Evolutionary conservation across 2,329 filamentous ascomycete genomes (phyloP), one percentile per base, ranked within the genome.

Genomic region (Phialocephala sp.): DNA sequence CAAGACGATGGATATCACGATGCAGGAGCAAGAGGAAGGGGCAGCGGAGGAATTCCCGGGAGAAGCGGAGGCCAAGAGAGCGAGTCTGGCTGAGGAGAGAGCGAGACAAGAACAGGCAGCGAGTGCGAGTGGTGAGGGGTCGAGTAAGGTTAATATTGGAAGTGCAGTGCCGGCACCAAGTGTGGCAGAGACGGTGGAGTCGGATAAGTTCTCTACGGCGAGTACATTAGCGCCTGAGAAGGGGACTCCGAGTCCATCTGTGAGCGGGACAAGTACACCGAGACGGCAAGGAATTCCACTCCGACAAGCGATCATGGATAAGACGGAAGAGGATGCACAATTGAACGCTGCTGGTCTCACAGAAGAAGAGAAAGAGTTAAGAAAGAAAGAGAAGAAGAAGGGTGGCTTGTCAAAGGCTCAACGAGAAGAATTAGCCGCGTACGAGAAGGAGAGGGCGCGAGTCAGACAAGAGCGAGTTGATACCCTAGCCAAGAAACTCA

Each of bases 1-100:
- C 20, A 93, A 93, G 75, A 97, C 94, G 54, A 98, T 99, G 94
- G 95, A 99, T 75, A 98, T 99, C 72, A 94, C 93, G 22, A 94
- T 93, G 89, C 85, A 91, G 63, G 89, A 88, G 89, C 85, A 91
- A 64, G 89, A 88, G 78, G 92, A 93, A 73, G 90, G 91, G 64
- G 89, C 89, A 67, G 87, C 66, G 64, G 88, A 89, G 67, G 87
- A 89, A 71, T 86, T 87, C 62, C 84, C 86, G 3, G 85, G 82
- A 27, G 86, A 83, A 15, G 83, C 84, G 8, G 84, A 85, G 54
- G 85, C 85, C n/a, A 80, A 83, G 72, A 81, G 82, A 71, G 83
- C 86, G 75, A 87, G 84, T 76, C 72, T 83, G 66, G 75, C 74
- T 5, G 74, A 78, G 9, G 74, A 77, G 39, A 72, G 75, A 54